Percentiles rank a stretch among this genome's conserved stretches.
These are phyloP conservation scores for Tylopilus cervinicoccineus DNA, from an alignment of 768 basidiomycete species.

Conservation along the genomic window DNA sequence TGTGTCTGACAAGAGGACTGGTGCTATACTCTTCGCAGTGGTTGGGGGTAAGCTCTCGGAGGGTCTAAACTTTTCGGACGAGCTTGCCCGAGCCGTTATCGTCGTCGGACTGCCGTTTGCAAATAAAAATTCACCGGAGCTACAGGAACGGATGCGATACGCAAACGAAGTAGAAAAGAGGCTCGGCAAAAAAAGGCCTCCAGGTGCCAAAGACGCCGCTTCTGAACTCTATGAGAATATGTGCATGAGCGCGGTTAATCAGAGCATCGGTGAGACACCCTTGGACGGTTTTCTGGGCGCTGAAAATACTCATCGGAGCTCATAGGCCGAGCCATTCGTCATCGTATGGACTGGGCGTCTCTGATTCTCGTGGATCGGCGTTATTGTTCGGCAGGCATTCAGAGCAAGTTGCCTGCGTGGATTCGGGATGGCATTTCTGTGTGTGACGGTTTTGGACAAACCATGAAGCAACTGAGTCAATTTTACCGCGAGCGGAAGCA, in stretches of 20 bases:
- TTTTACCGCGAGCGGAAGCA: slow-evolving; percentile 64
- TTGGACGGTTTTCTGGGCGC: neutral
- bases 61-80: slow-evolving; percentile 75
- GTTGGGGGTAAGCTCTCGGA: slow-evolving; percentile 98
- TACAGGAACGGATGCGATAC: slow-evolving; percentile 89
- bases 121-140: slow-evolving; percentile 85
- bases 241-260: slow-evolving; percentile 94
- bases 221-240: slow-evolving; percentile 86
- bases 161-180: slow-evolving; percentile 60
- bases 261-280: slow-evolving; percentile 76
- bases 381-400: slow-evolving; percentile 66
- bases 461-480: slow-evolving; percentile 58
- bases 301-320: slow-evolving; percentile 1
- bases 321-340: slow-evolving; percentile 88
- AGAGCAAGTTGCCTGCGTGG: slow-evolving; percentile 86
- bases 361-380: slow-evolving; percentile 84
- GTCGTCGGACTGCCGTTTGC: slow-evolving; percentile 92
- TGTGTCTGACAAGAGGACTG: slow-evolving; percentile 36
- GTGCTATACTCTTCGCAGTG: slow-evolving; percentile 88
- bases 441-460: slow-evolving; percentile 66
- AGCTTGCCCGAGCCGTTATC: slow-evolving; percentile 80
- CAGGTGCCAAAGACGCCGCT: slow-evolving; percentile 59
- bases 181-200: slow-evolving; percentile 30
- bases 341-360: slow-evolving; percentile 87
- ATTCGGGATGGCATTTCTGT: slow-evolving; percentile 61